Evolutionary conservation across 768 basidiomycete species (phyloP).

Genomic region (Pulveroboletus ravenelii): DNA sequence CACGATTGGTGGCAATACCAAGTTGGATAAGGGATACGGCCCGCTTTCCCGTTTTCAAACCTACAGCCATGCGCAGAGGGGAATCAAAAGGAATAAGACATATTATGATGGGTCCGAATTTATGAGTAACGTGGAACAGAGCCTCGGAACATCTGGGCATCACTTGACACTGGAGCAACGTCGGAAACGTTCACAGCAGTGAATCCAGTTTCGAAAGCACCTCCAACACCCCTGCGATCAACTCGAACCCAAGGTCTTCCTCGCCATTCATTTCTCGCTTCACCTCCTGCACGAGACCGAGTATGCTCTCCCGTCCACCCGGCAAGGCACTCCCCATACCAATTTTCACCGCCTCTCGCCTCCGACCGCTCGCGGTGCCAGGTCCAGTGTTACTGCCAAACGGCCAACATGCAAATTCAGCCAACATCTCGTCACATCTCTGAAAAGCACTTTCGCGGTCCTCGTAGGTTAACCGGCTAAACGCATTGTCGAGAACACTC

Average conservation of each 20-base stretch:
- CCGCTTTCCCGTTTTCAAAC: too few relatives aligned
- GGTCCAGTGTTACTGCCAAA: constrained; percentile 49
- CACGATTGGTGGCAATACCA: too few relatives aligned
- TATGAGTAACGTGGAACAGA: constrained; percentile 6
- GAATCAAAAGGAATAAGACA: too few relatives aligned
- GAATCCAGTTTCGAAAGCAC: constrained; percentile 92
- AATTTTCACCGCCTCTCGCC: constrained; percentile 43
- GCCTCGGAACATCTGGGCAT: background rate
- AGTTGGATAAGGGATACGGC: too few relatives aligned
- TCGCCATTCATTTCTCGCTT: constrained; percentile 66
- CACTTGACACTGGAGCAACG: background rate
- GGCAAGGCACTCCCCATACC: constrained; percentile 50
- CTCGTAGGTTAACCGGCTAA: constrained; percentile 84
- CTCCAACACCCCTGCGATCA: constrained; percentile 88
- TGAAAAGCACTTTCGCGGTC: constrained; percentile 91
- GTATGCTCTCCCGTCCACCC: constrained; percentile 59
- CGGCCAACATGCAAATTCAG: constrained; percentile 89
- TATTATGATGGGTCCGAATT: constrained; percentile 9
- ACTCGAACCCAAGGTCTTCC: constrained; percentile 85
- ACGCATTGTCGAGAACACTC: constrained; percentile 92
- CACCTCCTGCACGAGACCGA: constrained; percentile 72
- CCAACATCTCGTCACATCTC: constrained; percentile 89
- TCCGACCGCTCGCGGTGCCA: constrained; percentile 34
- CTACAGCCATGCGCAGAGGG: too few relatives aligned
- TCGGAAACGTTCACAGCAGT: constrained; percentile 19